phyloP scores from a whole-genome alignment of 1,139 yeast genomes.

The Yamadazyma atlantica region DNA sequence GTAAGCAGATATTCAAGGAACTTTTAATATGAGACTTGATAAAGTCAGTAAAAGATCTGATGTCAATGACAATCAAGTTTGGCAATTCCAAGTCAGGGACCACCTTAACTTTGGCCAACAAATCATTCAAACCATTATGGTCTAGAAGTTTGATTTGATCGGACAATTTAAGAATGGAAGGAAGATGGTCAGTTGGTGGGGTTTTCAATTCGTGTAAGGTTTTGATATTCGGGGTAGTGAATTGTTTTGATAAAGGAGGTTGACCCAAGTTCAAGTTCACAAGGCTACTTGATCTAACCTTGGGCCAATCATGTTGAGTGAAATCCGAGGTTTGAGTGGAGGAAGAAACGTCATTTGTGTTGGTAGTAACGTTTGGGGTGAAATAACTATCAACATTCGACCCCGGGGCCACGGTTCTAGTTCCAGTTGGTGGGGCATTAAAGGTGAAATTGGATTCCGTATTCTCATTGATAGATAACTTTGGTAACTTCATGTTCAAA shows the following conservation, averaged over 20 bases:
- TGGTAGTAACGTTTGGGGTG: not conserved
- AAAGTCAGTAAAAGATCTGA: constrained; percentile 69
- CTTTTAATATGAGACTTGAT: constrained; percentile 49
- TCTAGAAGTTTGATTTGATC: constrained; percentile 7
- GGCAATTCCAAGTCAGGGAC: constrained; percentile 12
- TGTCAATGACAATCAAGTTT: constrained; percentile 55
- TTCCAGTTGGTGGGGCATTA: not conserved
- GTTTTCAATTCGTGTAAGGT: constrained; percentile 10
- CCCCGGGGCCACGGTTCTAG: not conserved
- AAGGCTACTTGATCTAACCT: constrained; percentile 11
- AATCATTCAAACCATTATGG: constrained; percentile 3
- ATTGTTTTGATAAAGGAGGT: constrained; percentile 10
- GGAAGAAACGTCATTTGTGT: not conserved
- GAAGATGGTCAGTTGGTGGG: constrained; percentile 9
- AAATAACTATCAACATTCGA: not conserved
- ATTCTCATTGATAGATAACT: constrained; percentile 16
- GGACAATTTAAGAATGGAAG: constrained; percentile 9
- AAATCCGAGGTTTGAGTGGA: no score
- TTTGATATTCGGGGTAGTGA: constrained; percentile 14
- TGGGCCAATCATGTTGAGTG: constrained; percentile 1
- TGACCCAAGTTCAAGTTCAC: constrained; percentile 14
- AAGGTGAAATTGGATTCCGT: constrained; percentile 10
- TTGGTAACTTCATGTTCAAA: constrained; percentile 12
- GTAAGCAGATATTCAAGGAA: constrained; percentile 70
- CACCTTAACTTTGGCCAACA: constrained; percentile 8